phyloP scores from a whole-genome alignment of 163 green algal species.

The Scenedesmus sp. region DNA sequence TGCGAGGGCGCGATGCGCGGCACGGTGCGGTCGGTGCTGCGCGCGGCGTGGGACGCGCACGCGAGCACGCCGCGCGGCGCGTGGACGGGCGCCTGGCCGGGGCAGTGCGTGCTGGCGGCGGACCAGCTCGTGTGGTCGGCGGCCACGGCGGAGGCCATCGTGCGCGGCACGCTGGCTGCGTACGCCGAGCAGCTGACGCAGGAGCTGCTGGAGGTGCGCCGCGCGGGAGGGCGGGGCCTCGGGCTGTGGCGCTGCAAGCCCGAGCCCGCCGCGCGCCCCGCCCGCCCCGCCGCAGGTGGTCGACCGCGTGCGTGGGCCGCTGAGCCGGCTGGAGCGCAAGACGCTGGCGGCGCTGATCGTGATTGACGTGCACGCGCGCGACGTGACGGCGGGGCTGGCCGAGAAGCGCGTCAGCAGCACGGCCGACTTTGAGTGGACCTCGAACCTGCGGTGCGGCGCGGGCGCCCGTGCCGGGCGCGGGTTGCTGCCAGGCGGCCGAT shows the following conservation, averaged over 20 bases:
- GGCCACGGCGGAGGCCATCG: conserved; percentile 70
- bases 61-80: conserved; percentile 51
- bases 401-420: conserved; percentile 15
- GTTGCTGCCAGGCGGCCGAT: too few relatives aligned
- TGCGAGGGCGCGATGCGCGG: conserved; percentile 70
- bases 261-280: too few relatives aligned
- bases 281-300: conserved; percentile 63
- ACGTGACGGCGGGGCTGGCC: conserved; percentile 33
- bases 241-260: too few relatives aligned
- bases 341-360: conserved; percentile 72
- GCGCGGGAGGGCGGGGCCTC: too few relatives aligned
- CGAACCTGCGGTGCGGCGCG: conserved; percentile 51
- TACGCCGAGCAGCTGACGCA: conserved; percentile 75
- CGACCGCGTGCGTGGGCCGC: conserved; percentile 61
- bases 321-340: conserved; percentile 64
- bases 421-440: conserved; percentile 79
- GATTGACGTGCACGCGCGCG: conserved; percentile 63
- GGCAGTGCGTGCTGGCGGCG: conserved; percentile 72
- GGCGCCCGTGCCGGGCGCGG: too few relatives aligned
- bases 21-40: conserved; percentile 70
- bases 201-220: conserved; percentile 75
- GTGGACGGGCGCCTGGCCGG: conserved; percentile 81
- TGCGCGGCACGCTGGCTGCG: conserved; percentile 49
- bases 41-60: conserved; percentile 67
- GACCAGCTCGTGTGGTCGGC: conserved; percentile 71